phyloP scores from a whole-genome alignment of 202 grass and related monocot species.

The Zoysia matrella region DNA sequence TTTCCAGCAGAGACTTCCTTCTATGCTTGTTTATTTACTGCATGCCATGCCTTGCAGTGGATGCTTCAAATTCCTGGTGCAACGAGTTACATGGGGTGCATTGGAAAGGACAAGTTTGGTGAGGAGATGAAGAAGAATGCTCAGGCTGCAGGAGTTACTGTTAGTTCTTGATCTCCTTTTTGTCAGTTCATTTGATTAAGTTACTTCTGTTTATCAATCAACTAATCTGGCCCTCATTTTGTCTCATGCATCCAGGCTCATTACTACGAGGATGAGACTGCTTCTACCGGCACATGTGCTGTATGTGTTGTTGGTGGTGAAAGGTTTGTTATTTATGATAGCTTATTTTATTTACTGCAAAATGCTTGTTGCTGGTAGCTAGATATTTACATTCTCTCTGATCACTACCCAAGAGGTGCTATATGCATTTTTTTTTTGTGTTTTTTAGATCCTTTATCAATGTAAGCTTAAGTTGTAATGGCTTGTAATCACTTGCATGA shows the following conservation, averaged over 20 bases:
- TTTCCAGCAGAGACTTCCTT: conserved; percentile 5
- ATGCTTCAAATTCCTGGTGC: conserved; percentile 96
- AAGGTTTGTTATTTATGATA: conserved; percentile 43
- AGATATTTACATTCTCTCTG: neutral
- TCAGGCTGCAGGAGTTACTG: conserved; percentile 63
- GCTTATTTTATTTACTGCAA: conserved; percentile 6
- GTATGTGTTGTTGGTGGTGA: conserved; percentile 86
- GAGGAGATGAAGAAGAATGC: conserved; percentile 96
- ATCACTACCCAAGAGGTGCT: neutral
- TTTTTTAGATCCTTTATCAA: neutral
- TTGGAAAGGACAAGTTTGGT: conserved; percentile 96
- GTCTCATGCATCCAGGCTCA: conserved; percentile 49
- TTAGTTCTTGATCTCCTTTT: conserved; percentile 24
- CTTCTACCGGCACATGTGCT: conserved; percentile 74
- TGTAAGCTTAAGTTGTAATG: neutral
- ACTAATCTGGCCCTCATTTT: conserved; percentile 32
- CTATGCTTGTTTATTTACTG: conserved; percentile 28
- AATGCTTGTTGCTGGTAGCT: neutral
- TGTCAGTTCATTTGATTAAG: neutral
- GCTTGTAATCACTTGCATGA: neutral
- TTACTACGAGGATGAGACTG: conserved; percentile 67
- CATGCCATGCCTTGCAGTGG: conserved; percentile 59
- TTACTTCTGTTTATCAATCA: conserved; percentile 7
- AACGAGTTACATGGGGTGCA: conserved; percentile 92
- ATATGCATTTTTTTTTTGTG: neutral